Evolutionary conservation across 306 rosid genomes (phyloP).

Genomic region (Trifolium subterraneum): DNA sequence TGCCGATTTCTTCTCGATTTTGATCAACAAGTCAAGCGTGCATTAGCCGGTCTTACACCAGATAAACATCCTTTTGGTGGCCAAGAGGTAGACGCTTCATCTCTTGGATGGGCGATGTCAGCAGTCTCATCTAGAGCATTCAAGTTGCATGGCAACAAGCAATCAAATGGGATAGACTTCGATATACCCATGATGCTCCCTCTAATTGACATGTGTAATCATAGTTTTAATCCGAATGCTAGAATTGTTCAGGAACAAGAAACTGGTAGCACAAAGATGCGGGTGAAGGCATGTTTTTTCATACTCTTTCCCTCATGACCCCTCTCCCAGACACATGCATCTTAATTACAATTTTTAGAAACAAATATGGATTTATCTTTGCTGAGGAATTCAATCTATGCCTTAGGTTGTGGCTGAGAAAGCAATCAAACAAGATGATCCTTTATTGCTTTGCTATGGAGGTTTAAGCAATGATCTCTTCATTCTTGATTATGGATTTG

Average conservation of each 20-base stretch:
- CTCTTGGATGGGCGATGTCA: conserved; percentile 99
- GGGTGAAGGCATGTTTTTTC: conserved; percentile 65
- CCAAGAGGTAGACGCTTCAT: conserved; percentile 82
- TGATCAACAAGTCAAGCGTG: conserved; percentile 64
- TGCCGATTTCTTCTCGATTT: conserved; percentile 95
- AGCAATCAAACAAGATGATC: conserved; percentile 61
- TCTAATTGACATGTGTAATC: conserved; percentile 97
- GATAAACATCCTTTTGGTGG: conserved; percentile 83
- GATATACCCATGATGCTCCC: conserved; percentile 94
- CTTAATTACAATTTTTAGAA: conserved; percentile 9
- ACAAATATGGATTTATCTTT: conserved; percentile 26
- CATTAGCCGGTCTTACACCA: conserved; percentile 57
- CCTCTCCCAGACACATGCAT: background rate
- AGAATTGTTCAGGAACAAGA: conserved; percentile 82
- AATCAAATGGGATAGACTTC: conserved; percentile 49
- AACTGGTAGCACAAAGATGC: conserved; percentile 50
- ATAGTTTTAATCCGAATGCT: conserved; percentile 85
- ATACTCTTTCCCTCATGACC: conserved; percentile 6
- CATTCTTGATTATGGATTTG: conserved; percentile 90
- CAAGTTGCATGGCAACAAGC: conserved; percentile 69
- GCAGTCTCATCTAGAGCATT: conserved; percentile 96
- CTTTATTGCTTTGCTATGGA: conserved; percentile 80
- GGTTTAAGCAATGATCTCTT: conserved; percentile 80
- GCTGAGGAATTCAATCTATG: conserved; percentile 37
- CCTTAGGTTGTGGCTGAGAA: conserved; percentile 89